These are phyloP conservation scores for Microcos paniculata DNA, from an alignment of 345 rosid species.

Conservation along the genomic window DNA sequence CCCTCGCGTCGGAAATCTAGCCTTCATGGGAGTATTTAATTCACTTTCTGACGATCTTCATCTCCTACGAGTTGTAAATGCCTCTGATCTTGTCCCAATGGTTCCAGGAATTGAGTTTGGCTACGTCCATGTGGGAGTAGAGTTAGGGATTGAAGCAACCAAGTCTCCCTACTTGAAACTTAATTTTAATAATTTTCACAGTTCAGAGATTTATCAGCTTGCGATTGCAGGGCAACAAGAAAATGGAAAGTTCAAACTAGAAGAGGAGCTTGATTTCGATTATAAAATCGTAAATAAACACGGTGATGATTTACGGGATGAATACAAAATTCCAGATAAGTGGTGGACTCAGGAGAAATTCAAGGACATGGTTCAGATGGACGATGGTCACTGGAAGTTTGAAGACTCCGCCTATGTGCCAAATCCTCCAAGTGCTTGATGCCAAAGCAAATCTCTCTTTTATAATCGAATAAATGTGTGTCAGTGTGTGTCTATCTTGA, in stretches of 20 bases:
- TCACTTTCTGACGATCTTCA: slow-evolving; percentile 43
- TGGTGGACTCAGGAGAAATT: slow-evolving; percentile 43
- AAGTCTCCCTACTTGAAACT: slow-evolving; percentile 55
- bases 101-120: slow-evolving; percentile 50
- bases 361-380: slow-evolving; percentile 67
- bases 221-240: slow-evolving; percentile 78
- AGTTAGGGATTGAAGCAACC: slow-evolving; percentile 53
- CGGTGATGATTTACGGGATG: slow-evolving; percentile 48
- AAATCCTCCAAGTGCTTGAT: not conserved
- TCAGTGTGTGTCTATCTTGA: too few species aligned
- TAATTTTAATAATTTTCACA: slow-evolving; percentile 51
- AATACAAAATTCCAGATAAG: slow-evolving; percentile 40
- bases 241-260: slow-evolving; percentile 22
- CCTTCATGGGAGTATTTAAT: slow-evolving; percentile 36
- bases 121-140: slow-evolving; percentile 62
- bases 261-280: slow-evolving; percentile 38
- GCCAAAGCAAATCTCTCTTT: too few species aligned
- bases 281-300: slow-evolving; percentile 54
- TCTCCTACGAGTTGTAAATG: slow-evolving; percentile 43
- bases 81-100: slow-evolving; percentile 50
- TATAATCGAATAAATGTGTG: too few species aligned
- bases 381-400: slow-evolving; percentile 71
- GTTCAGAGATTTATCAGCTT: slow-evolving; percentile 61
- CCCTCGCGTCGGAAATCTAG: slow-evolving; percentile 53
- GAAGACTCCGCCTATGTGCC: slow-evolving; percentile 28